These are phyloP conservation scores for Trichomonas gallinae DNA, from an alignment of 208 protist genomes.

Conservation along the genomic window DNA sequence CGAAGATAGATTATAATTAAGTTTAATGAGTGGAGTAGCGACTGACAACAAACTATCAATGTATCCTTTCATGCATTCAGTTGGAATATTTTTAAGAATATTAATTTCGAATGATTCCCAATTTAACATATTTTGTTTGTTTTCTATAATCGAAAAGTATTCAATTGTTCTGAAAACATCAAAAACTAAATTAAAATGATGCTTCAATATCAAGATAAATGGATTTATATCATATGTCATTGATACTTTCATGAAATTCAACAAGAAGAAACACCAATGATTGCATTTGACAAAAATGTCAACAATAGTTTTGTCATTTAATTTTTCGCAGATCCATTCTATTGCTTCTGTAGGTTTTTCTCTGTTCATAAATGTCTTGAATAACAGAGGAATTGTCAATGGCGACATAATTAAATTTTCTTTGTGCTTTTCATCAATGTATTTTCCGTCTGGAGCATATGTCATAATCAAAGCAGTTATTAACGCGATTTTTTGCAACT, in stretches of 20 bases:
- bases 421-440: too few relatives aligned
- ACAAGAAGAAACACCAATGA: not conserved
- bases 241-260: not conserved
- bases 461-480: too few relatives aligned
- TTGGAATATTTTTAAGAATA: not conserved
- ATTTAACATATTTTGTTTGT: not conserved
- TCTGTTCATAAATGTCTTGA: not conserved
- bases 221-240: not conserved
- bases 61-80: not conserved
- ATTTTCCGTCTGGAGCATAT: too few relatives aligned
- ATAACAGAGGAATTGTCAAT: not conserved
- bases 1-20: not conserved
- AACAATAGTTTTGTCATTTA: not conserved
- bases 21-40: not conserved
- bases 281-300: not conserved
- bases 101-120: not conserved
- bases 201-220: not conserved
- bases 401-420: too few relatives aligned
- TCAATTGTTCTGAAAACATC: not conserved
- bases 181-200: not conserved
- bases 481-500: too few relatives aligned
- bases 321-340: not conserved
- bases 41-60: not conserved
- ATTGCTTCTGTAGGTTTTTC: not conserved
- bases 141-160: not conserved